Evolutionary conservation across 1,284 basidiomycete species (phyloP), one percentile per base, ranked within the genome.

Genomic region (Singerocomus inundabilis): DNA sequence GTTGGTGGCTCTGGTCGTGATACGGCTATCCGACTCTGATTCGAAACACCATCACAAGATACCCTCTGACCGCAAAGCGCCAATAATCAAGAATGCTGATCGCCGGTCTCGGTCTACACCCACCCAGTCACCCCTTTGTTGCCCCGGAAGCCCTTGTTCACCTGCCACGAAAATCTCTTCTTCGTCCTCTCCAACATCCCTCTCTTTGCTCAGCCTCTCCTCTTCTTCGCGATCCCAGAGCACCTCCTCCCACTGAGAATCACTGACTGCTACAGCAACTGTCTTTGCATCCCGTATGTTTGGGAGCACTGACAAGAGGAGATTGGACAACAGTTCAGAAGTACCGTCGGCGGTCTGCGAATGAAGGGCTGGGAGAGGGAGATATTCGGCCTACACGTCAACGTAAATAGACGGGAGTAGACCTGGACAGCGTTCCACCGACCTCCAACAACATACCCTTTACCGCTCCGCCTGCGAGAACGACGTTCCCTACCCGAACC

Each of bases 381-480:
- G 75, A 61, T 90, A 90, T 64, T 90, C 87, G 7, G 85, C 87
- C 85, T 90, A 53, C 9, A 40, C 38, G 26, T 36, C 37, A 5
- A 30, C 18, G 15, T 61, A 18, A 60, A 46, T 33, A 35, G 43
- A 42, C 6, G 16, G 18, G 3, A 5, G 6, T 26, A 18, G 38
- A 38, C 21, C 31, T 9, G 12, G 24, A 38, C 26, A 2, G 30
- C 36, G 16, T 25, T 31, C 10, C 16, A 63, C 70, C 38, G 53
- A 86, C 88, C 81, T 91, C 88, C 16, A 91, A 70, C 30, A 91
- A 71, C 84, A 91, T 88, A 16, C 88, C 88, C 60, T 83, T 88
- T 4, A 85, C 73, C 5, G 78, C 79, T 30, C 87, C 85, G 16
- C 87, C 86, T 21, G 84, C 77, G 18, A 88, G 70, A 45, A 81